Conservation (phyloP, 2,329 filamentous ascomycete species). For the Arthrobotrys sphaeroides region DNA sequence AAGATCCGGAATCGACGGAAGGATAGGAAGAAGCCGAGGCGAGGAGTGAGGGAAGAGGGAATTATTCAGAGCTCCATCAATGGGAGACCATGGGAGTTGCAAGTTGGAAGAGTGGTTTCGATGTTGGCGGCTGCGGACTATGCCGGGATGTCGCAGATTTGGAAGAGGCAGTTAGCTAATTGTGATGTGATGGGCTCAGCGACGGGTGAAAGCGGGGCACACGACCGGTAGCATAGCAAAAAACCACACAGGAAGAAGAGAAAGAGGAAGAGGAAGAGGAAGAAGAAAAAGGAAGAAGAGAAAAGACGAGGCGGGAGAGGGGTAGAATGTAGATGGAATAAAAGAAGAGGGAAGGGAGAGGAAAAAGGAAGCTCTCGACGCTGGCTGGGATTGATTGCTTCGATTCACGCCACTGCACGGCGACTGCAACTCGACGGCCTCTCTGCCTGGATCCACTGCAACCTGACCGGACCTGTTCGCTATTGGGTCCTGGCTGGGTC, state of each 20-base stretch:
- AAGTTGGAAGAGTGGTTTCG: not conserved
- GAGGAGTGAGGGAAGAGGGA: constrained; percentile 7
- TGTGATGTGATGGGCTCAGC: constrained; percentile 24
- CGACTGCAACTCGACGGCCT: not conserved
- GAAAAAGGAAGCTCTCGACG: not conserved
- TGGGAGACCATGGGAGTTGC: not conserved
- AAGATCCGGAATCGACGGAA: constrained; percentile 7
- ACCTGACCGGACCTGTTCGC: not conserved
- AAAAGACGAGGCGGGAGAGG: not conserved
- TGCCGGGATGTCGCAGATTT: constrained; percentile 31
- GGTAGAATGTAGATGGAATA: no score
- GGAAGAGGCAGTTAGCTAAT: constrained; percentile 27
- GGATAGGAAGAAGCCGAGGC: constrained; percentile 8
- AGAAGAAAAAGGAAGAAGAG: not conserved
- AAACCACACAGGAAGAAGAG: not conserved
- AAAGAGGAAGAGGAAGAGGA: constrained; percentile 8
- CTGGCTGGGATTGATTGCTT: not conserved
- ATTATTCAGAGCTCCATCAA: not conserved
- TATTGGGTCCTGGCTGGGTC: not conserved
- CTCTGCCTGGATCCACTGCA: not conserved
- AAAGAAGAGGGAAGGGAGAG: no score
- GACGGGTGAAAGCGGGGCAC: constrained; percentile 38
- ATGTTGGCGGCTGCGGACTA: constrained; percentile 18
- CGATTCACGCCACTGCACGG: constrained; percentile 8
- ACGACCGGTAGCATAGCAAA: not conserved